Evolutionary conservation across 306 rosid species (phyloP), one percentile per base, ranked within the genome.

Genomic region (Parietaria judaica): DNA sequence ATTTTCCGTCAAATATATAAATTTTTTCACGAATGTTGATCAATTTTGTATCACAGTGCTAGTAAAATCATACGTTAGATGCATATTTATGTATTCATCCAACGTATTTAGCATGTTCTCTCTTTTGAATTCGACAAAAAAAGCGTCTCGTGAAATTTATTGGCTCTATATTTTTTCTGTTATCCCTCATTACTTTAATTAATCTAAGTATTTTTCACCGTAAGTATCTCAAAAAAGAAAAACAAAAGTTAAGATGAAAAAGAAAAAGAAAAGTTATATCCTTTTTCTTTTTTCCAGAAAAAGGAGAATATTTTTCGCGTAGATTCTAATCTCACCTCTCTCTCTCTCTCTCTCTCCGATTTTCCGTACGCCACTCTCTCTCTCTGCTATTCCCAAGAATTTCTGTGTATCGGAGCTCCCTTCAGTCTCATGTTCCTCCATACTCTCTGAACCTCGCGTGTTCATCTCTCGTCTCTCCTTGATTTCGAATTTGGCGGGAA

Each of bases 401-500:
- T 55, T 49, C 16, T 47, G 43, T 41, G 39, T 50, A 49, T 6
- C 41, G 7, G 80, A 75, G 78, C 81, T 80, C 81, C 86, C 67
- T 77, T 75, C 78, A 80, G 72, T 80, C 79, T 66, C 55, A 62
- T 60, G 54, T 37, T 43, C 54, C 39, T 67, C 55, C 60, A 53
- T 50, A 57, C 69, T 63, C 36, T 64, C 66, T 66, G 70, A 71
- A 38, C 54, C 60, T 60, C 61, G 17, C 16, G 52, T 56, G 17
- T 6, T n/a, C n/a, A 34, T n/a, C 15, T 50, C 17, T 49, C 36
- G 15, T 34, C 50, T 57, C 66, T 63, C 38, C 70, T 66, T 47
- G 38, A 50, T 52, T 54, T 57, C 54, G 57, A 34, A 74, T 74
- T 88, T 85, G 97, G 97, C 88, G 95, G 88, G 95, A 84, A 77